Conservation (phyloP, 2,329 filamentous ascomycete species). For the Cladophialophora chaetospira region DNA sequence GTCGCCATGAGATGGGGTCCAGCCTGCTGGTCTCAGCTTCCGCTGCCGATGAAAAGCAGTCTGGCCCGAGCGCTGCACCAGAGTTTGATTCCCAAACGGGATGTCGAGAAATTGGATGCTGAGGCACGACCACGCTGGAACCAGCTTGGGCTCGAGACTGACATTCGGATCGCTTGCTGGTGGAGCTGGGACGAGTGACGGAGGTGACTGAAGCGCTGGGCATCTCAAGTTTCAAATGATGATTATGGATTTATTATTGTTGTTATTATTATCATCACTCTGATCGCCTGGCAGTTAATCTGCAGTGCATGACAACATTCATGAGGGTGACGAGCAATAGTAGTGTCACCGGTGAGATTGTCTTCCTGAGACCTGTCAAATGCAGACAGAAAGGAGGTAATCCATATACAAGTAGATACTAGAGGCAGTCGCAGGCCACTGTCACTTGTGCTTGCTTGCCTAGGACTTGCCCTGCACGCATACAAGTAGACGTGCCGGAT, state of each 20-base stretch:
- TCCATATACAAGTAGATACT: neutral
- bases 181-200: neutral
- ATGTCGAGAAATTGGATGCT: conserved; percentile 30
- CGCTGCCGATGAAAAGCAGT: conserved; percentile 16
- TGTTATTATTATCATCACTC: no score
- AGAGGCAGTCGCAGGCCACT: no score
- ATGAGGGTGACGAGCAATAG: no score
- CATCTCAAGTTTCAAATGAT: neutral
- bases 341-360: neutral
- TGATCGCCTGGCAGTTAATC: no score
- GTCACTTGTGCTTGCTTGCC: no score
- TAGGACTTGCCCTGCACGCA: no score
- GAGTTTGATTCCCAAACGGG: conserved; percentile 25
- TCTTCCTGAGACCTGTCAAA: neutral
- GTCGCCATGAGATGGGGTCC: conserved; percentile 22
- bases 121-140: conserved; percentile 23
- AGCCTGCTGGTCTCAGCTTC: conserved; percentile 19
- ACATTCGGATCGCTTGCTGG: neutral
- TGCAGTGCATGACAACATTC: no score
- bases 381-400: neutral
- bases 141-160: conserved; percentile 9
- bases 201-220: conserved; percentile 1
- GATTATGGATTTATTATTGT: no score
- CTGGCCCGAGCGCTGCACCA: conserved; percentile 27
- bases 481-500: no score